phyloP scores from a whole-genome alignment of 164 flowering plant species.

The Tinospora cordifolia region DNA sequence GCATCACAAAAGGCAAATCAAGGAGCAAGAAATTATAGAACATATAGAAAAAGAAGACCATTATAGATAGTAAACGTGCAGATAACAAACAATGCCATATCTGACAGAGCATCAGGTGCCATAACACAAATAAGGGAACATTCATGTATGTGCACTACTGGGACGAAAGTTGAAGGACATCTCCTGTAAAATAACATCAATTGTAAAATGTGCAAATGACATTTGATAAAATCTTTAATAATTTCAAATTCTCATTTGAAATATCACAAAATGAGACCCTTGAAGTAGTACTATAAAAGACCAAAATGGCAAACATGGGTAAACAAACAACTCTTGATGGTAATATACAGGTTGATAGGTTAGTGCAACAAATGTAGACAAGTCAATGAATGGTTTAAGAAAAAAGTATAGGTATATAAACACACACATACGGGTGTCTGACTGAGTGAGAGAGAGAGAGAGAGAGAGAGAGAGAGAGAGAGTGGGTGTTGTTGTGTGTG shows the following conservation, averaged over 20 bases:
- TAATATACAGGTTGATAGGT: no score
- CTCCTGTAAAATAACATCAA: background rate
- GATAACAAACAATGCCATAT: background rate
- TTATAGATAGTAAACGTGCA: background rate
- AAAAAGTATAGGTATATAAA: no score
- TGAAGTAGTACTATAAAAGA: background rate
- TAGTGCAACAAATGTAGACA: no score
- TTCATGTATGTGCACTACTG: background rate
- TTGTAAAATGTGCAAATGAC: background rate
- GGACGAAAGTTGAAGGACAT: background rate
- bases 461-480: no score
- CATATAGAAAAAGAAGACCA: background rate
- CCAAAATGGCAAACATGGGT: background rate
- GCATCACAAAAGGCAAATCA: background rate
- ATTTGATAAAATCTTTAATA: background rate
- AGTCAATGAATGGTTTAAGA: no score
- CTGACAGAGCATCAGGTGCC: background rate
- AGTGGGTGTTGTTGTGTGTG: no score
- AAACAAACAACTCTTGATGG: no score
- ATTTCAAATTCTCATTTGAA: background rate
- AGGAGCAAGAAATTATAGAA: background rate
- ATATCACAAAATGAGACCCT: background rate
- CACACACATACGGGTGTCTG: no score
- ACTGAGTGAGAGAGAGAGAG: no score
- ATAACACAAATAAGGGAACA: background rate